Percentiles rank a stretch among this genome's conserved stretches.
phyloP scores from a whole-genome alignment of 352 stramenopile genomes.

The Pythium sukuiense region DNA sequence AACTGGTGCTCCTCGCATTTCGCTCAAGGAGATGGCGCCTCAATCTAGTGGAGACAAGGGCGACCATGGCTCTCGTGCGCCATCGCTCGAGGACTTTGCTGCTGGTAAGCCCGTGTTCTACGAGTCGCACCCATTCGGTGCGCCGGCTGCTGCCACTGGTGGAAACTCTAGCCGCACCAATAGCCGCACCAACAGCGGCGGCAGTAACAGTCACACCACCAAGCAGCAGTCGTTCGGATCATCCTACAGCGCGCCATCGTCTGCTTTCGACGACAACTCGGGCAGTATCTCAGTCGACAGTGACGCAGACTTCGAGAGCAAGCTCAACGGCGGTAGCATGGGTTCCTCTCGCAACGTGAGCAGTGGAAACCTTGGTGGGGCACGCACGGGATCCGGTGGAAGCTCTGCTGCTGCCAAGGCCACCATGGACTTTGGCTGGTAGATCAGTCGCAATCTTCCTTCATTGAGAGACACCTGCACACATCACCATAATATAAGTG shows the following conservation, averaged over 20 bases:
- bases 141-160: neutral
- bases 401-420: conserved; percentile 4
- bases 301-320: conserved; percentile 30
- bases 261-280: conserved; percentile 21
- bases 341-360: conserved; percentile 19
- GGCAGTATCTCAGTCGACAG: conserved; percentile 21
- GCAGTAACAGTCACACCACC: conserved; percentile 1
- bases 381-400: conserved; percentile 15
- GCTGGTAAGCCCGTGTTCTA: conserved; percentile 32
- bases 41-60: conserved; percentile 3
- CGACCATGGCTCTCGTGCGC: conserved; percentile 17
- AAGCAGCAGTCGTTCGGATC: neutral
- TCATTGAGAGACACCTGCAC: neutral
- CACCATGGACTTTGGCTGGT: conserved; percentile 32
- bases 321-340: conserved; percentile 21
- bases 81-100: conserved; percentile 57
- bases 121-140: conserved; percentile 26
- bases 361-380: conserved; percentile 20
- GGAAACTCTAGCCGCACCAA: conserved; percentile 22
- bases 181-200: conserved; percentile 9
- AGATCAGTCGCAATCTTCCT: conserved; percentile 7
- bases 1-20: conserved; percentile 42
- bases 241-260: neutral
- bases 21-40: conserved; percentile 55
- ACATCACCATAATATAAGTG: conserved; percentile 9